Conservation (phyloP, 192 early-diverging fungal genomes). For the Fimicolochytrium jonesii region DNA sequence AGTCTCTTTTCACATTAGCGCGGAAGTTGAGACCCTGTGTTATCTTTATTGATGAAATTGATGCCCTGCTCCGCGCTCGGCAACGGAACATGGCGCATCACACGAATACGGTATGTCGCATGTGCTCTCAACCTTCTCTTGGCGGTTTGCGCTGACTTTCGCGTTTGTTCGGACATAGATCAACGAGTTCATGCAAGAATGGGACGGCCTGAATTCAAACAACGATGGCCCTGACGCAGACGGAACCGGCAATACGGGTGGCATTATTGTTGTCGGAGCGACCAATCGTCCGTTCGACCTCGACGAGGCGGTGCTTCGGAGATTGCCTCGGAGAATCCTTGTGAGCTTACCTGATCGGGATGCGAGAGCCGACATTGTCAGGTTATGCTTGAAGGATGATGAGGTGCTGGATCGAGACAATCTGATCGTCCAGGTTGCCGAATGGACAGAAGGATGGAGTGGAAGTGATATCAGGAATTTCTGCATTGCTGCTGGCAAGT, state of each 20-base stretch:
- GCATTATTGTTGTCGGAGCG: slow-evolving; percentile 52
- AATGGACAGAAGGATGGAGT: slow-evolving; percentile 66
- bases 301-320: slow-evolving; percentile 84
- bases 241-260: too few relatives aligned
- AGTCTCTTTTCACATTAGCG: slow-evolving; percentile 66
- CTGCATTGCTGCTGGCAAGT: slow-evolving; percentile 67
- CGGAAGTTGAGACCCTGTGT: slow-evolving; percentile 67
- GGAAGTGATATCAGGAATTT: slow-evolving; percentile 89
- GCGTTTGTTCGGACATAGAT: too few relatives aligned
- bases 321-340: slow-evolving; percentile 81
- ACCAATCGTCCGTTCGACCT: slow-evolving; percentile 91
- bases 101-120: slow-evolving; percentile 63
- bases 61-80: slow-evolving; percentile 76
- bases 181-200: slow-evolving; percentile 89
- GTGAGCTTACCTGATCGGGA: slow-evolving; percentile 71
- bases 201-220: slow-evolving; percentile 63
- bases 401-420: slow-evolving; percentile 36
- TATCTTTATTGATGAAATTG: slow-evolving; percentile 91
- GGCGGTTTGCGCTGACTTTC: too few relatives aligned
- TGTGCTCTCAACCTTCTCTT: too few relatives aligned
- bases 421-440: slow-evolving; percentile 58
- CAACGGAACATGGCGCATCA: slow-evolving; percentile 25
- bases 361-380: slow-evolving; percentile 67
- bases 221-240: slow-evolving; percentile 14
- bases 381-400: slow-evolving; percentile 70